Base-by-base conservation (phyloP, 2,329 filamentous ascomycete species). In the Biscogniauxia marginata region DNA sequence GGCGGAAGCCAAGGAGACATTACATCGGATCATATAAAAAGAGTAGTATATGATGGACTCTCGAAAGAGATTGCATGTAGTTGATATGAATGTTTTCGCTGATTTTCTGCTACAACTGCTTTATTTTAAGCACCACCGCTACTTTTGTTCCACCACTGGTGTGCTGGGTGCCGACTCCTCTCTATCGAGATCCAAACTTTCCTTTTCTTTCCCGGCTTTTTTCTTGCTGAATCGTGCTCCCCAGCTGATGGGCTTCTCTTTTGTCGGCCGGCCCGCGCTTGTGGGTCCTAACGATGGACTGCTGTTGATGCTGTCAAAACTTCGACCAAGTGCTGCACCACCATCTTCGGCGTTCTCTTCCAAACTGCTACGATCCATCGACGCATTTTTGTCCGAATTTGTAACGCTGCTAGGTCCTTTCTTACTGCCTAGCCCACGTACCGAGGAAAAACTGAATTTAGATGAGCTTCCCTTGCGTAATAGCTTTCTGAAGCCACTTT, bases 381-480 rank as follows among this genome's bases (percentile, higher is more conserved):
- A 82, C 34, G 75, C 67, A 56, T 83, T 84, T 67, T 79, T 79
- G 53, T 87, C 84, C 51, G 81, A 84, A 63, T 83, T 81, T 49
- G 78, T 77, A 16, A 79, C 76, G 67, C 82, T 85, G 49, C 82
- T 79, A 5, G 80, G 75, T 3, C 80, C 81, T 65, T 85, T 86
- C 75, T 86, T 87, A 51, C 77, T 77, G 19, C 68, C 76, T 59
- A 69, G 82, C 65, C 56, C 82, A 71, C 49, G 67, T 22, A 72
- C 69, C 1, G 83, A 84, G 11, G 84, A 79, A 57, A 87, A 74
- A 69, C 83, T 84, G 68, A 87, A 87, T 73, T 87, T 87, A 70
- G 83, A 80, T 6, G 84, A 84, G 68, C 83, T 86, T 50, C 84
- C 83, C 73, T 88, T 88, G 25, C 85, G 82, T 54, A 88, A 81